Base-by-base conservation (phyloP, 495 filamentous ascomycete species). In the Staphylotrichum tortipilum region DNA sequence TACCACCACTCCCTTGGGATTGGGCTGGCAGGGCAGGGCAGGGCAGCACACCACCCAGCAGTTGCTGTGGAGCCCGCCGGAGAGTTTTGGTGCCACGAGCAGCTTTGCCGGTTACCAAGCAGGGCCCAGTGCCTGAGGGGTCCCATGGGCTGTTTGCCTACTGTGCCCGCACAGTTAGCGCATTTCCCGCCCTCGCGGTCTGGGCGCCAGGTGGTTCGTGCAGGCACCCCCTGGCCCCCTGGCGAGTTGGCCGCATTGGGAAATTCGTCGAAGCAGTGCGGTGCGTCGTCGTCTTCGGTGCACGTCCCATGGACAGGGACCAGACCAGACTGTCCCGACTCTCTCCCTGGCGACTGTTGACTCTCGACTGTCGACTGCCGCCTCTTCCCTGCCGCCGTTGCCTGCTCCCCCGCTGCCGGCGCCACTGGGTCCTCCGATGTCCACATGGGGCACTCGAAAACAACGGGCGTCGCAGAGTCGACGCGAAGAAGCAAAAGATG, bases 121-220 rank as follows among this genome's bases (percentile, higher is more conserved):
- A 28, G 26, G n/a, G n/a, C n/a, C 9, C 19, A 23, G 2, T 34
- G 31, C 5, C 26, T 28, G 14, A 24, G 49, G 26, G 15, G 19
- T 40, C 18, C 22, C 9, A 6, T 31, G 9, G 18, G 9, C 15
- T 7, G 23, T 6, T 24, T 31, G 9, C 7, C 23, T 47, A 54
- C 50, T 40, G 55, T 57, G 42, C 19, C 47, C 51, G 47, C 47
- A 58, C 47, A 51, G 52, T 55, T 29, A 38, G 29, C 54, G 35
- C 24, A 31, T 33, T 44, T 33, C 15, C 24, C 12, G 12, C 18
- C 6, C 10, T 22, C 21, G 31, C 33, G 41, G 41, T 31, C 24
- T 5, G 41, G 29, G 14, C 10, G 1, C 33, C 45, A 15, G 35
- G n/a, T n/a, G n/a, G n/a, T n/a, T n/a, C n/a, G n/a, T n/a, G 45